phyloP scores from a whole-genome alignment of 2,329 filamentous ascomycete species.

The Colletotrichum sp. region DNA sequence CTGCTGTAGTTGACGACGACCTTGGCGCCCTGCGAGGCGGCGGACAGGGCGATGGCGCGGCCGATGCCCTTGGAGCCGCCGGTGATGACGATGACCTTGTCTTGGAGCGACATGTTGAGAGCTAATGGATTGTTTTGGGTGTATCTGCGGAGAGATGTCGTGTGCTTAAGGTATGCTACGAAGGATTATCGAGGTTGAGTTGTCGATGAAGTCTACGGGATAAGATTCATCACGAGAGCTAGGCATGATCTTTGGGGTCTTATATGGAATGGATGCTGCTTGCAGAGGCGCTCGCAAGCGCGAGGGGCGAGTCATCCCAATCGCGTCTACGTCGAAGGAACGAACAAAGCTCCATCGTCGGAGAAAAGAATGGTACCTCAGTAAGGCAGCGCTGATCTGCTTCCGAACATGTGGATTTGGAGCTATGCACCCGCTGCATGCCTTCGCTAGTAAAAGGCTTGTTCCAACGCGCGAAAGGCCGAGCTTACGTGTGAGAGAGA shows the following conservation, averaged over 20 bases:
- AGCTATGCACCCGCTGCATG: neutral
- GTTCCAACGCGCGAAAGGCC: conserved; percentile 3
- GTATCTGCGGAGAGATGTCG: neutral
- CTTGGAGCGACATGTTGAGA: conserved; percentile 33
- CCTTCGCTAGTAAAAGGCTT: neutral
- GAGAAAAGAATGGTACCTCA: neutral
- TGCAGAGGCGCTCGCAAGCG: neutral
- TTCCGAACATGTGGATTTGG: neutral
- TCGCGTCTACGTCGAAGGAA: neutral
- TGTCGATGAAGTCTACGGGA: neutral
- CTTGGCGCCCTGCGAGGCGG: conserved; percentile 59
- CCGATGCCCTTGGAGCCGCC: conserved; percentile 65
- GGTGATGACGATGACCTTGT: conserved; percentile 54
- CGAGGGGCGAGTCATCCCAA: neutral
- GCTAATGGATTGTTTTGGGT: neutral
- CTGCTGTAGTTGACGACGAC: conserved; percentile 63
- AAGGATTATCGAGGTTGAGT: neutral
- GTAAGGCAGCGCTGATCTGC: neutral
- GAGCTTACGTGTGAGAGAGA: neutral
- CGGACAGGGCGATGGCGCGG: conserved; percentile 59
- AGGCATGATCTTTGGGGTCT: neutral
- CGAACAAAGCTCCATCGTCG: neutral
- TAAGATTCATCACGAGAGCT: neutral
- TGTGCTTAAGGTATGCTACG: neutral
- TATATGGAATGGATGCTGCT: neutral